phyloP scores from a whole-genome alignment of 345 rosid species.

The Salix exigua region DNA sequence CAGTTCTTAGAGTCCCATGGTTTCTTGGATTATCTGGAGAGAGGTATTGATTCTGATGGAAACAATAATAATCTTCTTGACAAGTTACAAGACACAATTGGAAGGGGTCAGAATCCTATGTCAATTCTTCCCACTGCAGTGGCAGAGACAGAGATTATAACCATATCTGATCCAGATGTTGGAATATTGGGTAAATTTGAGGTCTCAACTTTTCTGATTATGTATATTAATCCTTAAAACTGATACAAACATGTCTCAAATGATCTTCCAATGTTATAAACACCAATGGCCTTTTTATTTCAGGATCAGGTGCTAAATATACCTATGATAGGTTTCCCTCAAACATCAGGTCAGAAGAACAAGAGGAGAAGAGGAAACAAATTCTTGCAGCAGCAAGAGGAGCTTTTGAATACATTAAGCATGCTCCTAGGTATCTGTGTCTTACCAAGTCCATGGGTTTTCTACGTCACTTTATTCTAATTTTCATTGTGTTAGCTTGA shows the following conservation, averaged over 20 bases:
- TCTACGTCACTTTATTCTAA: neutral
- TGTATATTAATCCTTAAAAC: neutral
- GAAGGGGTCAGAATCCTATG: too few relatives aligned
- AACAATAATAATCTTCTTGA: too few relatives aligned
- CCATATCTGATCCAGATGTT: conserved; percentile 78
- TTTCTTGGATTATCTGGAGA: conserved; percentile 88
- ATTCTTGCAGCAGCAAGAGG: conserved; percentile 87
- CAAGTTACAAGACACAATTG: too few relatives aligned
- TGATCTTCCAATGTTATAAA: neutral
- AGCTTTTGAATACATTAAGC: conserved; percentile 76
- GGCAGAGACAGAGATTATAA: conserved; percentile 76
- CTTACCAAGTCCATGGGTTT: conserved; percentile 5
- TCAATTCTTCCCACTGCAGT: neutral
- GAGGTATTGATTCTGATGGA: conserved; percentile 28
- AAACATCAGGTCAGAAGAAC: conserved; percentile 79
- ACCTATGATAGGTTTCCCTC: conserved; percentile 97
- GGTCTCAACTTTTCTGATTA: conserved; percentile 3
- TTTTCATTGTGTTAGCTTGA: neutral
- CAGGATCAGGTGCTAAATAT: conserved; percentile 75
- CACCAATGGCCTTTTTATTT: neutral
- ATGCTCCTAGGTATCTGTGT: conserved; percentile 61
- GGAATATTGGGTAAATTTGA: conserved; percentile 59
- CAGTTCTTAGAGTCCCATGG: conserved; percentile 84
- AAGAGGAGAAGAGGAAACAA: conserved; percentile 93
- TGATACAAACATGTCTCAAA: neutral